Evolutionary conservation across 306 rosid species (phyloP), one percentile per base, ranked within the genome.

Genomic region (Cicer yamashitae): DNA sequence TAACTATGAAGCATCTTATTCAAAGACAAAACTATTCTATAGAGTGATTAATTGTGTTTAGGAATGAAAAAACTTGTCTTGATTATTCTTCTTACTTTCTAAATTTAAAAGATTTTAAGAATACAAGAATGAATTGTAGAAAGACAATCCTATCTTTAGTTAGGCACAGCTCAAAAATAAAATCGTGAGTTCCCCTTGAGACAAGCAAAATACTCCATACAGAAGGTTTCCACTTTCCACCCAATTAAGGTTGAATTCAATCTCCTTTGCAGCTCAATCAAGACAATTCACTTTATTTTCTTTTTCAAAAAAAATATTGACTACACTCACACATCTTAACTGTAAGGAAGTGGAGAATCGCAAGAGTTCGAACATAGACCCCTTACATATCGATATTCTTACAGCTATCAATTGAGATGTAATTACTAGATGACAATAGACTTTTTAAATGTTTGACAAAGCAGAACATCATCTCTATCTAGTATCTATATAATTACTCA

Each of bases 391-490:
- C 2, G 0, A 25, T 25, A 25, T 25, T 25, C 34, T 25, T 25
- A 3, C 22, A 3, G 4, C 34, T 25, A 25, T 25, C 34, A 25
- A 25, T 25, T 25, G 34, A 25, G 34, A 25, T 25, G 34, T 25
- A 25, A 0, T 25, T 25, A 20, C 22, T 20, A 20, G 1, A 20
- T 1, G 1, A 20, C 22, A 20, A 20, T 20, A 20, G 22, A 20
- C 22, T 3, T 3, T 25, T 25, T 25, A 25, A 25, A 25, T 25
- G 34, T 25, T 2, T 25, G 44, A 52, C 52, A 58, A 43, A 39
- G 34, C 70, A 65, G 34, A 80, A 71, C 22, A 64, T 14, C 38
- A 75, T 76, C 25, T 56, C 74, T 38, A 30, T 58, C 51, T 38
- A 65, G 41, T 37, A 22, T 43, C 70, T 41, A 22, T 22, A 1